Percentiles rank a stretch among this genome's conserved stretches.
Evolutionary conservation across 176 grass and related monocot genomes (phyloP).

Genomic region (Pontederia paniculata): DNA sequence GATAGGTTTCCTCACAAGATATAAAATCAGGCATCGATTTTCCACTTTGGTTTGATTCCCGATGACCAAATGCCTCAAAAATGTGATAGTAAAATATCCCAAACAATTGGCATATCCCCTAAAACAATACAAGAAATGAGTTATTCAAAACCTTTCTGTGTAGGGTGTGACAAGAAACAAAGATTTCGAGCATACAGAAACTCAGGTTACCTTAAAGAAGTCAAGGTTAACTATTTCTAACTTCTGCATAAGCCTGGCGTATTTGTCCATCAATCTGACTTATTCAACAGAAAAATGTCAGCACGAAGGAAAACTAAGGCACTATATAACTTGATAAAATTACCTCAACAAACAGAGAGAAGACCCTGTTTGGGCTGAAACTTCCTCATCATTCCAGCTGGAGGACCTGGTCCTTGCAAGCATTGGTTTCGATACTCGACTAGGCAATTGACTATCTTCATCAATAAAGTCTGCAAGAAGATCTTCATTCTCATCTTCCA

Average conservation of each 20-base stretch:
- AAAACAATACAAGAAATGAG: slow-evolving; percentile 28
- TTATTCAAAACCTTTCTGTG: slow-evolving; percentile 9
- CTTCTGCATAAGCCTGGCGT: slow-evolving; percentile 97
- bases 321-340: slow-evolving; percentile 15
- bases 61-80: slow-evolving; percentile 79
- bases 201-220: slow-evolving; percentile 72
- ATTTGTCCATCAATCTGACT: slow-evolving; percentile 99
- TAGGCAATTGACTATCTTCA: slow-evolving; percentile 98
- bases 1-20: slow-evolving; percentile 40
- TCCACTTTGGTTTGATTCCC: slow-evolving; percentile 48
- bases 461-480: slow-evolving; percentile 99
- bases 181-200: slow-evolving; percentile 9
- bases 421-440: slow-evolving; percentile 62
- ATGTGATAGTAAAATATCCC: slow-evolving; percentile 88
- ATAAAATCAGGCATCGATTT: slow-evolving; percentile 48
- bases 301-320: not conserved
- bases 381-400: slow-evolving; percentile 70
- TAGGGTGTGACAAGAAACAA: not conserved
- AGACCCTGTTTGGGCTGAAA: slow-evolving; percentile 89
- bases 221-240: slow-evolving; percentile 89
- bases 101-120: slow-evolving; percentile 90
- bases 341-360: slow-evolving; percentile 96
- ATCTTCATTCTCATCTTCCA: slow-evolving; percentile 97
- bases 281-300: slow-evolving; percentile 1
- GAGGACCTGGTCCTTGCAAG: slow-evolving; percentile 43